Percentiles rank a stretch among this genome's conserved stretches.
phyloP scores from a whole-genome alignment of 306 rosid genomes.

The Herpetospermum pedunculosum region DNA sequence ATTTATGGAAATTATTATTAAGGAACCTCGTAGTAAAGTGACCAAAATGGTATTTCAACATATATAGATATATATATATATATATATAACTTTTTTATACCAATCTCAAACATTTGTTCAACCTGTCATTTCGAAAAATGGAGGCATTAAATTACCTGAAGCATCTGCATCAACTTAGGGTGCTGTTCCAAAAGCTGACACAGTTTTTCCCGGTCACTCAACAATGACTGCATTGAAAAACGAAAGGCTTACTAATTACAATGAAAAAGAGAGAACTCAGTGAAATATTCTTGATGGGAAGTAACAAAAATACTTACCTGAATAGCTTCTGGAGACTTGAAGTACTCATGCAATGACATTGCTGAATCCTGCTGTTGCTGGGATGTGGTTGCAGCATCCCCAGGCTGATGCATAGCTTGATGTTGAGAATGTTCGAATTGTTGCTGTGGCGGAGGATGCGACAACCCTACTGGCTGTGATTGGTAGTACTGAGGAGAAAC shows the following conservation, averaged over 20 bases:
- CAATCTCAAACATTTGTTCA: background rate
- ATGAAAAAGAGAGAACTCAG: background rate
- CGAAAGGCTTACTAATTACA: background rate
- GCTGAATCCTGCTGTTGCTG: constrained; percentile 61
- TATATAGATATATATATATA: background rate
- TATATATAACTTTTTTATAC: background rate
- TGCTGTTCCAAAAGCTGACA: constrained; percentile 98
- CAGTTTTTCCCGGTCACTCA: constrained; percentile 84
- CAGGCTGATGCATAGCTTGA: constrained; percentile 21
- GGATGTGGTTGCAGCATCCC: constrained; percentile 25
- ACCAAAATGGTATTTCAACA: no score
- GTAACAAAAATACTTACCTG: constrained; percentile 39
- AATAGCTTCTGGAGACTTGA: constrained; percentile 95
- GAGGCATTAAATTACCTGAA: constrained; percentile 46
- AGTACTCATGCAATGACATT: constrained; percentile 76
- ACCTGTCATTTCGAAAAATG: background rate
- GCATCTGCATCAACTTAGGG: constrained; percentile 98
- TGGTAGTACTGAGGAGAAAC: constrained; percentile 65
- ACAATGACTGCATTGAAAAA: constrained; percentile 62
- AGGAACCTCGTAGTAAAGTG: no score
- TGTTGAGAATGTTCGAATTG: constrained; percentile 50
- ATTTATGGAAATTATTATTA: no score
- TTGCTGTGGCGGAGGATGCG: constrained; percentile 37
- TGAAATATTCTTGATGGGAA: background rate
- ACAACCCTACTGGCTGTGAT: constrained; percentile 44